These are phyloP conservation scores for Candida incommunis DNA, from an alignment of 805 yeast genomes.

Conservation along the genomic window DNA sequence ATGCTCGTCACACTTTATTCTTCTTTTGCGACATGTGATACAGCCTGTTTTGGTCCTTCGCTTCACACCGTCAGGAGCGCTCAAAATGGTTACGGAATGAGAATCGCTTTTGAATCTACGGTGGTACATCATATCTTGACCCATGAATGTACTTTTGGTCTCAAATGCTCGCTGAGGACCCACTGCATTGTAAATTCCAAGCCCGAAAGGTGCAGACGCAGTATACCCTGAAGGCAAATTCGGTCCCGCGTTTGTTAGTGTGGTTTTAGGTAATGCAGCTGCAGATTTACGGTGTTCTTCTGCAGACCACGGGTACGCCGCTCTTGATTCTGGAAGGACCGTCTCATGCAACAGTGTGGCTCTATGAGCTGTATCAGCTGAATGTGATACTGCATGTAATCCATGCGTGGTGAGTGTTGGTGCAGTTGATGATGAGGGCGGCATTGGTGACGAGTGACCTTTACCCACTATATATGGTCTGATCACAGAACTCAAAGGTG, in stretches of 20 bases:
- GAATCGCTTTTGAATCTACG: not conserved
- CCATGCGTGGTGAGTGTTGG: no score
- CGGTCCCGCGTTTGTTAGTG: no score
- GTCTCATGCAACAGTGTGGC: no score
- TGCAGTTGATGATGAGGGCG: no score
- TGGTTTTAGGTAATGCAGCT: no score
- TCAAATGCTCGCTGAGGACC: not conserved
- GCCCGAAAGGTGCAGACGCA: not conserved
- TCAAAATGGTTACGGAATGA: not conserved
- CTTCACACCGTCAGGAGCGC: conserved; percentile 19
- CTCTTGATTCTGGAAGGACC: no score
- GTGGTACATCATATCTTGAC: not conserved
- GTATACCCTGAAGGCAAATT: not conserved
- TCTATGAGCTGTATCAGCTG: no score
- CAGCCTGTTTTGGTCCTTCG: conserved; percentile 65
- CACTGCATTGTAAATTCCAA: not conserved
- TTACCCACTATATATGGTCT: not conserved
- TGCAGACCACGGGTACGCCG: no score
- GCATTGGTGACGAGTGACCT: no score
- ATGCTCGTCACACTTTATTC: conserved; percentile 65
- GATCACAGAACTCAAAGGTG: not conserved
- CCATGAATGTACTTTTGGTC: not conserved
- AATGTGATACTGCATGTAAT: no score
- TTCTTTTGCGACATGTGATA: conserved; percentile 53
- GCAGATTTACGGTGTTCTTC: no score